phyloP scores from a whole-genome alignment of 371 early-diverging fungal species.

The Lichtheimia hyalospora region DNA sequence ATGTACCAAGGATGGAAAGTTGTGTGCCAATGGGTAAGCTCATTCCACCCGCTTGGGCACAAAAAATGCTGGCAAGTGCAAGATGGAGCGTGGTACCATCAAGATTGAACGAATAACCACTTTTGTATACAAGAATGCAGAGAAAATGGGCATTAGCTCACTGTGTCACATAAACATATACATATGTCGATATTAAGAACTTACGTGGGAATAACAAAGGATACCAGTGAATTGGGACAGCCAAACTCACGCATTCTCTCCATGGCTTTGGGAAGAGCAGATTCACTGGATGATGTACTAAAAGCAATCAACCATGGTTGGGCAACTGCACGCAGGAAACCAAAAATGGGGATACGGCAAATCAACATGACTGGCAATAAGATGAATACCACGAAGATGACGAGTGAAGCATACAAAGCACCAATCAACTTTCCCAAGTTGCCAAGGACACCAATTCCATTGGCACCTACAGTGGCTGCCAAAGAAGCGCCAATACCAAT shows the following conservation, averaged over 20 bases:
- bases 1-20: slow-evolving; percentile 68
- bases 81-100: slow-evolving; percentile 83
- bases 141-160: background rate
- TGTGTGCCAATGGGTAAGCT: slow-evolving; percentile 61
- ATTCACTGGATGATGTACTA: slow-evolving; percentile 83
- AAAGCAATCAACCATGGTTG: slow-evolving; percentile 81
- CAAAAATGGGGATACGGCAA: slow-evolving; percentile 53
- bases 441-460: slow-evolving; percentile 63
- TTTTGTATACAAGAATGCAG: slow-evolving; percentile 11
- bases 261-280: slow-evolving; percentile 77
- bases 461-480: slow-evolving; percentile 68
- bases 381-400: slow-evolving; percentile 60
- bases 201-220: slow-evolving; percentile 69
- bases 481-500: slow-evolving; percentile 72
- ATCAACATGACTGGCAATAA: slow-evolving; percentile 68
- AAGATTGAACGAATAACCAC: slow-evolving; percentile 83
- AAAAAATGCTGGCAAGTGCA: slow-evolving; percentile 64
- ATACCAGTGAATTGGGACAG: slow-evolving; percentile 68
- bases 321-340: slow-evolving; percentile 54
- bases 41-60: slow-evolving; percentile 68
- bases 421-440: slow-evolving; percentile 74
- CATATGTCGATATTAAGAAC: background rate
- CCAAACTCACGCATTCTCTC: slow-evolving; percentile 75
- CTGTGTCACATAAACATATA: background rate
- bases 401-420: slow-evolving; percentile 61